A percentile compares a stretch with the other conserved stretches of the same genome.
Conservation (phyloP, 345 rosid species). For the Physaria fendleri region DNA sequence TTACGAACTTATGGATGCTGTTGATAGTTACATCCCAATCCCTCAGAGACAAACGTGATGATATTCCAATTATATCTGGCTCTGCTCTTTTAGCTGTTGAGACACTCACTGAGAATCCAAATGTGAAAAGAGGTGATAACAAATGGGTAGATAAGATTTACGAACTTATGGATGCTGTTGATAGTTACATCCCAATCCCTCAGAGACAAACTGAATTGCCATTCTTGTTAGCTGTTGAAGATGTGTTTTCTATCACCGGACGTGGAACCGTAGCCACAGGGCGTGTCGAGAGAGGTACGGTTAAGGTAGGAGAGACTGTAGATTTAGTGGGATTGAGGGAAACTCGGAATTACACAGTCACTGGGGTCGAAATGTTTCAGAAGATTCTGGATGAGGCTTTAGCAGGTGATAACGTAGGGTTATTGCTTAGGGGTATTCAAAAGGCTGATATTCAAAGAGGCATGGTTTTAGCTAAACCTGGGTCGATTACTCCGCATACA, state of each 20-base stretch:
- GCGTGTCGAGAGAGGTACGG: slow-evolving; percentile 78
- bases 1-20: slow-evolving; percentile 85
- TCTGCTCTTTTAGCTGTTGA: slow-evolving; percentile 83
- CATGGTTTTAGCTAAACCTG: slow-evolving; percentile 91
- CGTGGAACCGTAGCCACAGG: slow-evolving; percentile 94
- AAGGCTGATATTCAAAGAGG: slow-evolving; percentile 90
- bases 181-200: slow-evolving; percentile 75
- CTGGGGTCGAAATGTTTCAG: slow-evolving; percentile 88
- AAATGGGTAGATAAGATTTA: slow-evolving; percentile 89
- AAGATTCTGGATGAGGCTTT: slow-evolving; percentile 81
- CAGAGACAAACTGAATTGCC: slow-evolving; percentile 81
- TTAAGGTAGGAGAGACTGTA: slow-evolving; percentile 70
- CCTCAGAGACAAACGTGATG: slow-evolving; percentile 82
- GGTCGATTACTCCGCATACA: slow-evolving; percentile 71
- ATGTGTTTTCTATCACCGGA: slow-evolving; percentile 85
- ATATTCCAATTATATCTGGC: slow-evolving; percentile 75
- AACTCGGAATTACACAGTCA: slow-evolving; percentile 62
- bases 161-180: slow-evolving; percentile 88
- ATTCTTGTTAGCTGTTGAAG: slow-evolving; percentile 79
- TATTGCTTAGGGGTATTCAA: slow-evolving; percentile 84
- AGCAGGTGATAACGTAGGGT: slow-evolving; percentile 92
- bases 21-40: slow-evolving; percentile 76
- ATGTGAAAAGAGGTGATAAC: slow-evolving; percentile 64
- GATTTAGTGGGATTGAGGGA: slow-evolving; percentile 82
- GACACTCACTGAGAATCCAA: slow-evolving; percentile 64